These are phyloP conservation scores for Alternaria rosae DNA, from an alignment of 2,329 filamentous ascomycete species.

Conservation along the genomic window DNA sequence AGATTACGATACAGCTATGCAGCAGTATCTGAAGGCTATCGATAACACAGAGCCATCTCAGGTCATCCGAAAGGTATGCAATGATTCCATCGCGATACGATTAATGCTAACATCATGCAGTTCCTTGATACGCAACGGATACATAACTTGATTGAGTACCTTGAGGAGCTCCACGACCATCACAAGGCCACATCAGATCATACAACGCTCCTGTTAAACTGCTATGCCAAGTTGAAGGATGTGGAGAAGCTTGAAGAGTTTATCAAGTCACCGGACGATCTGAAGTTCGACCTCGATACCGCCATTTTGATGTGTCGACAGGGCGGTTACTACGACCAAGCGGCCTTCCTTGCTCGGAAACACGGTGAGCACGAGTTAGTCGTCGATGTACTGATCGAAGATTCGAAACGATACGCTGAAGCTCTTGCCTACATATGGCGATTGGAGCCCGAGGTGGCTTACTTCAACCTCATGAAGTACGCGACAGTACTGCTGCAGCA, in stretches of 20 bases:
- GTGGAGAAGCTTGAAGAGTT: slow-evolving; percentile 95
- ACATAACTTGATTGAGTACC: slow-evolving; percentile 94
- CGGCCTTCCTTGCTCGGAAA: slow-evolving; percentile 91
- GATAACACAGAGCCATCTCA: slow-evolving; percentile 96
- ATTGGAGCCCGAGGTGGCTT: slow-evolving; percentile 79
- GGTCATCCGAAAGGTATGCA: slow-evolving; percentile 82
- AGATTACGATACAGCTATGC: slow-evolving; percentile 98
- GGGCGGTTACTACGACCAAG: slow-evolving; percentile 95
- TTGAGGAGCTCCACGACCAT: slow-evolving; percentile 95
- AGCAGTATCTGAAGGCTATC: slow-evolving; percentile 95
- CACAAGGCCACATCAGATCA: slow-evolving; percentile 93
- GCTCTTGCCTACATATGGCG: slow-evolving; percentile 92
- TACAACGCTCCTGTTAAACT: slow-evolving; percentile 92
- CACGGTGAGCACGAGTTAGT: slow-evolving; percentile 94
- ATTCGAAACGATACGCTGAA: slow-evolving; percentile 88
- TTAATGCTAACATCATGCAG: slow-evolving; percentile 51
- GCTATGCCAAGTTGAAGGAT: slow-evolving; percentile 97
- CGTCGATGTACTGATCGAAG: slow-evolving; percentile 93
- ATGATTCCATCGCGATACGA: not conserved
- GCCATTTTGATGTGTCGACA: slow-evolving; percentile 98
- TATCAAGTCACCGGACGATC: slow-evolving; percentile 91
- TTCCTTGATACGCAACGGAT: slow-evolving; percentile 97
- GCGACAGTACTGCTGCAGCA: slow-evolving; percentile 89
- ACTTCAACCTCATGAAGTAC: slow-evolving; percentile 92
- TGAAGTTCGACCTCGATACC: slow-evolving; percentile 96